These are phyloP conservation scores for Phytophthora podocarpi DNA, from an alignment of 352 stramenopile species.

Conservation along the genomic window DNA sequence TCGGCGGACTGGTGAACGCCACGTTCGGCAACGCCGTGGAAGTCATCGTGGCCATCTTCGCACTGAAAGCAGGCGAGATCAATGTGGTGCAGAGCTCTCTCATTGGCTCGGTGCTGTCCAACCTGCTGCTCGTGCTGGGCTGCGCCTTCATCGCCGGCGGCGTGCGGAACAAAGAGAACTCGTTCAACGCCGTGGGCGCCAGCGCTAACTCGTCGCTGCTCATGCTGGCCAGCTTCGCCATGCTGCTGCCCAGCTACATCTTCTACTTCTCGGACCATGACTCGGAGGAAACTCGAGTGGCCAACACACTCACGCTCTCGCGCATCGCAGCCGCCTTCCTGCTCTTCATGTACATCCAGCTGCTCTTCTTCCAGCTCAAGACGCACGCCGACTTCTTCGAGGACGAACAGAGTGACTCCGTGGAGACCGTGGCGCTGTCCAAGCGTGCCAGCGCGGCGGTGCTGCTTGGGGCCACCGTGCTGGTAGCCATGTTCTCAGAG, in stretches of 20 bases:
- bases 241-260: slow-evolving; percentile 94
- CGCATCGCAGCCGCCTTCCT: slow-evolving; percentile 82
- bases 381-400: slow-evolving; percentile 95
- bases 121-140: slow-evolving; percentile 97
- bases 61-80: slow-evolving; percentile 93
- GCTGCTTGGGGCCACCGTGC: slow-evolving; percentile 85
- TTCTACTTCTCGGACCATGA: slow-evolving; percentile 87
- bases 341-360: slow-evolving; percentile 94
- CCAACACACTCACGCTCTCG: slow-evolving; percentile 78
- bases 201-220: slow-evolving; percentile 95
- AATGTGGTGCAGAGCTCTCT: slow-evolving; percentile 97
- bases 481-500: slow-evolving; percentile 95
- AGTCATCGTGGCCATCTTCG: slow-evolving; percentile 96
- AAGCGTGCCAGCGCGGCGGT: slow-evolving; percentile 78
- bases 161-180: slow-evolving; percentile 77
- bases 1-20: slow-evolving; percentile 97
- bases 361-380: slow-evolving; percentile 96
- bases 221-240: slow-evolving; percentile 92
- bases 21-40: slow-evolving; percentile 98
- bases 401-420: slow-evolving; percentile 38
- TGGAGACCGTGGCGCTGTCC: slow-evolving; percentile 86
- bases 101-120: slow-evolving; percentile 97
- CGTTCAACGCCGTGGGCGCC: slow-evolving; percentile 93
- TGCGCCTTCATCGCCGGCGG: slow-evolving; percentile 95
- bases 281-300: slow-evolving; percentile 66